Base-by-base conservation (phyloP, 2,329 filamentous ascomycete species). In the Pseudopithomyces chartarum region DNA sequence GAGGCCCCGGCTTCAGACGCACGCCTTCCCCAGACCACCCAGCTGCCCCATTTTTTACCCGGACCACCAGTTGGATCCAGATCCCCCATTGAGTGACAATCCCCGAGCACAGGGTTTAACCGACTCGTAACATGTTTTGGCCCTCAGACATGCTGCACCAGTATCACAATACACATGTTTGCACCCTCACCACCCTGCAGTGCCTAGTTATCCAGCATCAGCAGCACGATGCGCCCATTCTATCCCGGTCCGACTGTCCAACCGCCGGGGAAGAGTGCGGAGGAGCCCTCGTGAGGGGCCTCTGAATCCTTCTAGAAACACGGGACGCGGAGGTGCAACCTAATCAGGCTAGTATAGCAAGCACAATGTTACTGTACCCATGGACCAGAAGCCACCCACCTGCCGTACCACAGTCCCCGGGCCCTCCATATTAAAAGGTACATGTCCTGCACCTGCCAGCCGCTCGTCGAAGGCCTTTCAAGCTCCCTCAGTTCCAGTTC, bases 301-400 rank as follows among this genome's bases (percentile, higher is more conserved):
- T 46, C 57, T 52, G 61, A 69, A 61, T 67, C 64, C 65, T 73
- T 73, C 69, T 69, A 67, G 66, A 73, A 73, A 58, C 55, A 58
- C 67, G 59, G 63, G 61, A 62, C 63, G 60, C 70, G 71, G 71
- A 73, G 70, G 26, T 68, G 22, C 58, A 42, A 6, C 71, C 64
- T 43, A 10, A 60, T 65, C 32, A 22, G 60, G 69, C 52, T 73
- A 73, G 70, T 12, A 56, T 56, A 40, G 47, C 46, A 60, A 57
- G 57, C 56, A 61, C 65, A 71, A 73, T 73, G 71, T 67, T 70
- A 73, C 71, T 66, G 64, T 73, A 65, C 62, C 67, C 61, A 67
- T 69, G 59, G 43, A 60, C 63, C 57, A 61, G 60, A 66, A 70
- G 67, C 69, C 66, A 73, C 67, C 59, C 56, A 61, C 65, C 65